Evolutionary conservation across 2,329 filamentous ascomycete species (phyloP).

Genomic region (Sarocladium brachiariae): DNA sequence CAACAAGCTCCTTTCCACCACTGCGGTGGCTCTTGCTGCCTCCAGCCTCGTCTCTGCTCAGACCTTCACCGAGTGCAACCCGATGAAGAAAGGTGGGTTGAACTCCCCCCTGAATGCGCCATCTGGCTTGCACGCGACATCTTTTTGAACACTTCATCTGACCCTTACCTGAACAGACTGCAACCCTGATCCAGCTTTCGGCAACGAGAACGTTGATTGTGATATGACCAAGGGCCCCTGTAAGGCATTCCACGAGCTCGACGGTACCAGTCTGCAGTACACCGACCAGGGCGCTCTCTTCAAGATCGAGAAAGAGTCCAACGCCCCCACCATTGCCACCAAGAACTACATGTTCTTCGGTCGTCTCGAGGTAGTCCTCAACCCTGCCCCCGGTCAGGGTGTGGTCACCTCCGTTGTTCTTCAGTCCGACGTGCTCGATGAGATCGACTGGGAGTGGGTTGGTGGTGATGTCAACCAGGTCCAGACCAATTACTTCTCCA

Average conservation of each 20-base stretch:
- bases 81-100: constrained; percentile 41
- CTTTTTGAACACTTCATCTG: too few species aligned
- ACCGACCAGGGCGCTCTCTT: constrained; percentile 45
- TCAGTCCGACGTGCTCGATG: constrained; percentile 81
- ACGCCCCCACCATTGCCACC: constrained; percentile 66
- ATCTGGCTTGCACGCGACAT: too few species aligned
- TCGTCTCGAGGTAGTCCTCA: constrained; percentile 69
- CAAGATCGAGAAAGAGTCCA: constrained; percentile 59
- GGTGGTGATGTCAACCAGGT: constrained; percentile 68
- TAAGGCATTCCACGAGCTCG: constrained; percentile 40
- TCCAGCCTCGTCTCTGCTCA: constrained; percentile 45
- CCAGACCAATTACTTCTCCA: constrained; percentile 82
- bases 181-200: constrained; percentile 69
- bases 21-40: constrained; percentile 42
- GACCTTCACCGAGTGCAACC: constrained; percentile 51
- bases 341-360: constrained; percentile 97
- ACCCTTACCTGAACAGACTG: too few species aligned
- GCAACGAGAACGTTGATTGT: constrained; percentile 46
- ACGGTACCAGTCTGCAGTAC: constrained; percentile 43
- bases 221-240: constrained; percentile 74
- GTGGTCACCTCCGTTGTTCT: constrained; percentile 87
- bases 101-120: too few species aligned
- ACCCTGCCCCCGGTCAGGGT: constrained; percentile 72
- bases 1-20: constrained; percentile 37
- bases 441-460: constrained; percentile 93